Base-by-base conservation (phyloP, 768 basidiomycete genomes). In the Pulveroboletus ravenelii region DNA sequence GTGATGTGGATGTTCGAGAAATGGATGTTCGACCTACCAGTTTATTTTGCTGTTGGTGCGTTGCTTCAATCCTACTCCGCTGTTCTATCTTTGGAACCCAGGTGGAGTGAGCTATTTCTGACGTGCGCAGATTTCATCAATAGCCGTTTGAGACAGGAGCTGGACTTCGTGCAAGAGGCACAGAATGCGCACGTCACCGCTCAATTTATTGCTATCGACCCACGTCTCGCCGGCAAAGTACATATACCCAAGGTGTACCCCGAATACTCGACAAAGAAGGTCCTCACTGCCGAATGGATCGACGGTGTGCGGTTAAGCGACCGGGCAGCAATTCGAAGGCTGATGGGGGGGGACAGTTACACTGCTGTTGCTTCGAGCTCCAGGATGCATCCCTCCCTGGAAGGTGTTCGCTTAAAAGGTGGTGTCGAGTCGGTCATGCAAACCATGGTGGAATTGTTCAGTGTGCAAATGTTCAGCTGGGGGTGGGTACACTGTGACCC, bases 381-480 rank as follows among this genome's bases (percentile, higher is more conserved):
- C 17, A 35, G 18, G 31, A 17, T 27, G 1, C 48, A 55, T 5
- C 48, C 55, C 35, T 49, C 57, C 0, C 29, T 63, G 13, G 50
- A 65, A 18, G 56, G 52, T 8, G 46, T 63, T n/a, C 58, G 48
- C 29, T 70, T 87, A 10, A 77, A 76, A 56, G 85, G 87, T 10
- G 87, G 87, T 23, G 69, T 80, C 32, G 68, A 73, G 45, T 70
- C 77, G 30, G 75, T 89, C 49, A 92, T 96, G 90, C 81, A 88
- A 53, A 83, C 84, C 18, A 91, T 92, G 78, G 83, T 93, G 34
- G 85, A 90, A 53, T 74, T 92, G 2, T 93, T 93, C 72, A 85
- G 85, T 29, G 89, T 87, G 3, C 91, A 82, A 73, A 93, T 93
- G 68, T 97, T 96, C 66, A 78, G 79, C 51, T 96, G 88, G 88